Evolutionary conservation across 305 asterid species (phyloP), one percentile per base, ranked within the genome.

Genomic region (Euphrasia arctica): DNA sequence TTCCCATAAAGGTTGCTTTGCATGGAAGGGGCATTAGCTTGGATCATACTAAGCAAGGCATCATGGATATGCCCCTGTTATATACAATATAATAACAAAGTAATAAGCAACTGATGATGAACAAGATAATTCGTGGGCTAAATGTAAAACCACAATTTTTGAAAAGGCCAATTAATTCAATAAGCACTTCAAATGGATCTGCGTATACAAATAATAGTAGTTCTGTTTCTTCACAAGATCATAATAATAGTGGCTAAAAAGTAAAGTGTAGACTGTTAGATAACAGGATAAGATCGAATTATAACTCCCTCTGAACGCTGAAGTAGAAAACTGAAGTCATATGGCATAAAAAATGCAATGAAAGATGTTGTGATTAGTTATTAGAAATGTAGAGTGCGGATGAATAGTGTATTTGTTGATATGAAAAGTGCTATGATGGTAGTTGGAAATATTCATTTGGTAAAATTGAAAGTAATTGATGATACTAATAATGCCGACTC

Each of bases 1-100:
- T 72, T 83, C 47, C 95, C 95, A 3, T 75, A 87, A 5, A 77
- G 72, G 70, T 82, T 85, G 80, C 74, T 79, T 54, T 73, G 85
- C 85, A 89, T 87, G 12, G 81, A 80, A 56, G 67, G 25, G 29
- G 74, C 67, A 43, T 87, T 76, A 25, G 4, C 48, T 13, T 4
- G 60, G 68, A 89, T 77, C 15, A 85, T 67, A 0, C 65, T 59
- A 45, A 58, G 47, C 55, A 87, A 71, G 41, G 73, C 74, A 0
- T 45, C 56, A 36, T 45, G 73, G 4, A 68, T 48, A 10, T 8
- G 47, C 0, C 88, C 94, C 97, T 87, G 83, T 65, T 25, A 2
- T 57, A 29, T 11, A 47, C 5, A 47, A 47, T 49, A 6, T 27
- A 15, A 59, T 43, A 65, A 54, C 36, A 22, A 57, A 62, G 51